phyloP scores from a whole-genome alignment of 306 rosid genomes.

The Lagenaria siceraria region DNA sequence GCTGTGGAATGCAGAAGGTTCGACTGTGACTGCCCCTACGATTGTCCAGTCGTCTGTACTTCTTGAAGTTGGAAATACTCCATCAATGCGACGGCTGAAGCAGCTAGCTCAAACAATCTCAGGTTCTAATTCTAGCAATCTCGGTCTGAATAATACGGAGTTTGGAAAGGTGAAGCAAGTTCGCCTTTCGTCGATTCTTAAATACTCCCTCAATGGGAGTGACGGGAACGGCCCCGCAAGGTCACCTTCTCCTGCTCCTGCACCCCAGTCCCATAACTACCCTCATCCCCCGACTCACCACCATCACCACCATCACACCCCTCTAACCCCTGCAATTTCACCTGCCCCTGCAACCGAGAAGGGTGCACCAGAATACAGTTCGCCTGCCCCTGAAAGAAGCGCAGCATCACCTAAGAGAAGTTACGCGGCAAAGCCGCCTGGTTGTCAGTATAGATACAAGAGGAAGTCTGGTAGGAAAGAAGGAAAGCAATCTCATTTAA shows the following conservation, averaged over 20 bases:
- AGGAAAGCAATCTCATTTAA: conserved; percentile 26
- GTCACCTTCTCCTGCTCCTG: conserved; percentile 66
- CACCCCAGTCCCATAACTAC: conserved; percentile 32
- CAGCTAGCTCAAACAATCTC: conserved; percentile 80
- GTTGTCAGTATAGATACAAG: conserved; percentile 28
- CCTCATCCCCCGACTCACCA: conserved; percentile 39
- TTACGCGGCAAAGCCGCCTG: conserved; percentile 48
- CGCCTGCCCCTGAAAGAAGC: conserved; percentile 32
- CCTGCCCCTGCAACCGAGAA: conserved; percentile 29
- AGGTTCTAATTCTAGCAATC: conserved; percentile 57
- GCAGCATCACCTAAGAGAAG: conserved; percentile 26
- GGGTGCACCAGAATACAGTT: conserved; percentile 22
- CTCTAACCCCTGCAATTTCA: conserved; percentile 41
- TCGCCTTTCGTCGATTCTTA: conserved; percentile 59
- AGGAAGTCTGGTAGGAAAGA: conserved; percentile 29
- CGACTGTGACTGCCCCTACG: conserved; percentile 63
- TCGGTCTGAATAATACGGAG: conserved; percentile 73
- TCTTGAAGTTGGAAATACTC: conserved; percentile 55
- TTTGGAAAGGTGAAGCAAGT: conserved; percentile 93
- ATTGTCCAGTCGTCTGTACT: conserved; percentile 56
- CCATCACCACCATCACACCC: conserved; percentile 26
- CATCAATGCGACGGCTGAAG: conserved; percentile 52
- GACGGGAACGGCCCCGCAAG: conserved; percentile 26
- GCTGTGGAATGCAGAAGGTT: conserved; percentile 61
- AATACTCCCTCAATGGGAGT: conserved; percentile 56